Evolutionary conservation across 345 rosid genomes (phyloP), one percentile per base, ranked within the genome.

Genomic region (Euphorbia peplus): DNA sequence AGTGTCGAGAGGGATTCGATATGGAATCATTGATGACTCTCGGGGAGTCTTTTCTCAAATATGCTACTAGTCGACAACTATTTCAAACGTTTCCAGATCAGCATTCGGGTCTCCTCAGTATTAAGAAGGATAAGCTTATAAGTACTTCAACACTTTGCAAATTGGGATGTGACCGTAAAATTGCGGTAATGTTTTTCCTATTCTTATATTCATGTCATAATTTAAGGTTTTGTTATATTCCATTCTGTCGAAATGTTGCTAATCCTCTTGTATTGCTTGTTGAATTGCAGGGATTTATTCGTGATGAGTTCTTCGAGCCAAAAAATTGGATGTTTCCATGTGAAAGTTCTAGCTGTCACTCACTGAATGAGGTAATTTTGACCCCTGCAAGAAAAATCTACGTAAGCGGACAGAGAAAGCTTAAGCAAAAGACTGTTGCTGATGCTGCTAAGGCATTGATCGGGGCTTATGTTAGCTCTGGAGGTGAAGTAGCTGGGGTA

Each of bases 1-100:
- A 79, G 29, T 95, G 99, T 75, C 88, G 80, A 66, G 98, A 95
- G 76, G 74, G 72, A 48, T 91, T 87, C 60, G 85, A 90, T 81
- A 75, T 95, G 79, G 98, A 95, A 76, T 88, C 96, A 46, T 77
- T 95, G 19, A 97, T 88, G 84, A 88, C 97, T 35, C 91, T 95
- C n/a, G 99, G 99, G 2, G 99, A 95, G 72, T 90, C 98, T 50
- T 91, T 95, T 70, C 85, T 95, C 8, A 95, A 95, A 73, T 95
- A 91, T 73, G 93, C 92, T 39, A 83, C 72, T 48, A 71, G 95
- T 74, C 89, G 87, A 70, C 89, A 95, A 18, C 82, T 95, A 24
- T 95, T 91, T 59, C 85, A 83, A 72, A 65, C 73, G 0, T 48
- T 76, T 69, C 80, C 65, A 64, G 80, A 67, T 80, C 73, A 77